These are phyloP conservation scores for Pseudogymnoascus sp. DNA, from an alignment of 2,329 filamentous ascomycete species.

Conservation along the genomic window DNA sequence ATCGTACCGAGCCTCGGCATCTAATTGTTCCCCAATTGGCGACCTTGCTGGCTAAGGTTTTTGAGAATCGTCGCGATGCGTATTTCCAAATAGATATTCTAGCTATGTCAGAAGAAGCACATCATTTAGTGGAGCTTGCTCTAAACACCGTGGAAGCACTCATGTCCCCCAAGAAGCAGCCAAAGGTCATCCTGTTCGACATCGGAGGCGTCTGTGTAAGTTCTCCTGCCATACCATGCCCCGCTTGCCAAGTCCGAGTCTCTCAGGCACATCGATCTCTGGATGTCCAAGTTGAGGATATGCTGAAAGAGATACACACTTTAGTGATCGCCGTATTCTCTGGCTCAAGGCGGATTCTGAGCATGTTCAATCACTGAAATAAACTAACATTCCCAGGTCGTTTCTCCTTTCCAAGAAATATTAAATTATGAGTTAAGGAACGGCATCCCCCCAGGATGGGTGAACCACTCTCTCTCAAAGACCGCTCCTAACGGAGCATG, in stretches of 20 bases:
- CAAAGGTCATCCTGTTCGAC: constrained; percentile 80
- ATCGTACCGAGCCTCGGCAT: constrained; percentile 14
- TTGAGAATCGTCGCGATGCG: background rate
- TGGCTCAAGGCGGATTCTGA: too few species aligned
- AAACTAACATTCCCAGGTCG: constrained; percentile 42
- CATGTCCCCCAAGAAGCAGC: constrained; percentile 40
- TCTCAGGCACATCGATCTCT: background rate
- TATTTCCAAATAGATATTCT: background rate
- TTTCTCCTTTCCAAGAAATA: constrained; percentile 88
- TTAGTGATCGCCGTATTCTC: background rate
- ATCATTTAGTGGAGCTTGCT: constrained; percentile 20
- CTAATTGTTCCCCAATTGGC: background rate
- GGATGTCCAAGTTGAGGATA: background rate
- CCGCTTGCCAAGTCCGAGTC: background rate
- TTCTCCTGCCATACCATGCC: constrained; percentile 22
- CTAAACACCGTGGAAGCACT: constrained; percentile 24
- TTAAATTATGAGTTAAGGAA: constrained; percentile 75
- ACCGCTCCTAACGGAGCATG: constrained; percentile 73
- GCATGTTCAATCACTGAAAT: background rate
- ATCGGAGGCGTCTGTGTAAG: constrained; percentile 95
- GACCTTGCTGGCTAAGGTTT: constrained; percentile 5
- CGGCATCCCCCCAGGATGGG: constrained; percentile 75
- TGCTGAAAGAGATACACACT: background rate
- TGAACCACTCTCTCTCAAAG: constrained; percentile 81
- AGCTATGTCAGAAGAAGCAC: constrained; percentile 25